phyloP scores from a whole-genome alignment of 2,329 filamentous ascomycete species.

The Aspergillus glaucus region DNA sequence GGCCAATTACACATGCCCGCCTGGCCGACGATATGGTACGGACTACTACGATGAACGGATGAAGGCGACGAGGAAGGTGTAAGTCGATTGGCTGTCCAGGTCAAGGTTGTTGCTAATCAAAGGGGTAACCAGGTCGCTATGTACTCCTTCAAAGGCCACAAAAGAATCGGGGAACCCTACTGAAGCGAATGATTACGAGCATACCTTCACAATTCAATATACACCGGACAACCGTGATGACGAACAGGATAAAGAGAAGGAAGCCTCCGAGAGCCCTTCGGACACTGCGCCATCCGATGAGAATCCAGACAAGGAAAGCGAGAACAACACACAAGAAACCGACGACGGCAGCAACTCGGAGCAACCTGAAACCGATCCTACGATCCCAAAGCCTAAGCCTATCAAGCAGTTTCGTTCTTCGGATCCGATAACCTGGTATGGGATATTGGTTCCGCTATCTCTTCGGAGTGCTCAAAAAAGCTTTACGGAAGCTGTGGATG shows the following conservation, averaged over 20 bases:
- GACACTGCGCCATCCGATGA: conserved; percentile 1
- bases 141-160: conserved; percentile 1
- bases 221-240: conserved; percentile 1
- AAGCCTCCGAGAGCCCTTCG: neutral
- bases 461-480: conserved; percentile 39
- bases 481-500: conserved; percentile 36
- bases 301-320: neutral
- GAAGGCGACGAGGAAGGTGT: conserved; percentile 42
- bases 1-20: conserved; percentile 42
- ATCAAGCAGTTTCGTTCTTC: conserved; percentile 23
- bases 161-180: neutral
- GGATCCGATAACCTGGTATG: conserved; percentile 46
- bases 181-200: conserved; percentile 3
- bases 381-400: conserved; percentile 7
- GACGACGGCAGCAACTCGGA: conserved; percentile 2
- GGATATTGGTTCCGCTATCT: conserved; percentile 41
- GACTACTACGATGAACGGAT: conserved; percentile 48
- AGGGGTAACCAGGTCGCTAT: conserved; percentile 8
- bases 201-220: conserved; percentile 9
- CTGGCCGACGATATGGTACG: conserved; percentile 41
- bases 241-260: conserved; percentile 4
- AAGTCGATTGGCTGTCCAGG: conserved; percentile 5
- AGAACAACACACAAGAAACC: neutral
- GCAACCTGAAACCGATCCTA: conserved; percentile 1
- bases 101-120: neutral